Base-by-base conservation (phyloP, 768 basidiomycete genomes). In the Suillus luteus region DNA sequence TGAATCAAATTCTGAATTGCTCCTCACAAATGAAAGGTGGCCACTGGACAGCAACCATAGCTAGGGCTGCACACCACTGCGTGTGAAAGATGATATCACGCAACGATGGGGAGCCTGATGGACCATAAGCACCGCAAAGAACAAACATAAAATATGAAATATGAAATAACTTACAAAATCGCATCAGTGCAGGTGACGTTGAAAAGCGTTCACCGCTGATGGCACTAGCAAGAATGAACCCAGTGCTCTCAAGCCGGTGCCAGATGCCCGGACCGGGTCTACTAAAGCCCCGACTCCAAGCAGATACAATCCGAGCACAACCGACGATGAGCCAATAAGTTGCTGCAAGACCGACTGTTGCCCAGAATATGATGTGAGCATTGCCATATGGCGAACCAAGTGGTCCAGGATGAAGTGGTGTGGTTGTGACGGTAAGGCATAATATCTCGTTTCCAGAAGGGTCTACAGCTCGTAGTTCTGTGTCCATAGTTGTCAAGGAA, bases 1-100 rank as follows among this genome's bases (percentile, higher is more conserved):
- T 58, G 41, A 31, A 43, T 41, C 57, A 58, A 17, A 24, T 5
- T 51, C 63, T 33, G 40, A 14, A 31, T 31, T 31, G 24, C 46
- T 44, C 83, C 91, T 68, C 69, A 95, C 95, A 99, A 65, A 90
- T 84, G 75, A 96, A 98, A 17, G 82, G 80, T 0, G 97, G 96
- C 96, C 96, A 99, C 73, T 93, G 84, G 24, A 99, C 94, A 40
- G 96, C 93, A 61, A 99, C 88, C 92, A 97, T 96, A 38, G 87
- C 88, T 15, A 99, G 80, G 38, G 89, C 85, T 46, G 93, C 85
- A 73, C 91, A 93, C 91, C 92, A 98, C 68, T 97, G 95, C 0
- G 95, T 92, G 70, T 96, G 94, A 75, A 94, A 91, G 58, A 98
- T 84, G 59, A 99, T 84, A 75, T 99, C 97, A 60, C 95, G 83